These are phyloP conservation scores for Triglochin maritima DNA, from an alignment of 106 monocot genomes.

Conservation along the genomic window DNA sequence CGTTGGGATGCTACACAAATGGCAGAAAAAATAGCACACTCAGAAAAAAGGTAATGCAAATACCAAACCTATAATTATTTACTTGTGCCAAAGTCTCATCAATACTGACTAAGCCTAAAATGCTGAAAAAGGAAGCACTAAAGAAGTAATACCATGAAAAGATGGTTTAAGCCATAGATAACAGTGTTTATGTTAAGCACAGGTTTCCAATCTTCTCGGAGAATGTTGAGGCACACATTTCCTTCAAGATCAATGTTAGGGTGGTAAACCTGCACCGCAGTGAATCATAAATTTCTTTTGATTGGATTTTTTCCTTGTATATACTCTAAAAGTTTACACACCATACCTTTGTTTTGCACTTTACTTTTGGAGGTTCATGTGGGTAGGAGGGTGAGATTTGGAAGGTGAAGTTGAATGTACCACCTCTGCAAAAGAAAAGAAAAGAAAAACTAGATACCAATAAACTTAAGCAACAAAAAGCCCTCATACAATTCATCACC, in stretches of 20 bases:
- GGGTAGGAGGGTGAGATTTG: constrained; percentile 79
- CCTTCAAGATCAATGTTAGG: constrained; percentile 96
- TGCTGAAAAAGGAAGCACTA: no score
- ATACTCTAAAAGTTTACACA: no score
- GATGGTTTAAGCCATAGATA: constrained; percentile 83
- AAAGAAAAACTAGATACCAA: background rate
- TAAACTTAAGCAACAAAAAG: background rate
- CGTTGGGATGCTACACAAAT: constrained; percentile 88
- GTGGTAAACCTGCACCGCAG: constrained; percentile 64
- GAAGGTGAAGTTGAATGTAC: constrained; percentile 68
- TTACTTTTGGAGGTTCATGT: constrained; percentile 90
- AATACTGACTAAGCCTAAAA: no score
- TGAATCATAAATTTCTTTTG: background rate
- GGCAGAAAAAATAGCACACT: no score
- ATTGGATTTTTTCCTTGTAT: no score
- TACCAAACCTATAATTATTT: no score
- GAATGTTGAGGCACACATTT: constrained; percentile 97
- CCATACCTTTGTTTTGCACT: constrained; percentile 94
- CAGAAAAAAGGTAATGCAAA: no score
- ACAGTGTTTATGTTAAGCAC: constrained; percentile 93
- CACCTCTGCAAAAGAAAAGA: constrained; percentile 34
- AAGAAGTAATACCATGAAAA: constrained; percentile 61
- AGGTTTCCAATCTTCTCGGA: constrained; percentile 98
- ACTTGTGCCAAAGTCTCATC: no score
- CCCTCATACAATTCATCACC: no score